Evolutionary conservation across 805 yeast species (phyloP).

Genomic region (Cyberlindnera euphorbiae): DNA sequence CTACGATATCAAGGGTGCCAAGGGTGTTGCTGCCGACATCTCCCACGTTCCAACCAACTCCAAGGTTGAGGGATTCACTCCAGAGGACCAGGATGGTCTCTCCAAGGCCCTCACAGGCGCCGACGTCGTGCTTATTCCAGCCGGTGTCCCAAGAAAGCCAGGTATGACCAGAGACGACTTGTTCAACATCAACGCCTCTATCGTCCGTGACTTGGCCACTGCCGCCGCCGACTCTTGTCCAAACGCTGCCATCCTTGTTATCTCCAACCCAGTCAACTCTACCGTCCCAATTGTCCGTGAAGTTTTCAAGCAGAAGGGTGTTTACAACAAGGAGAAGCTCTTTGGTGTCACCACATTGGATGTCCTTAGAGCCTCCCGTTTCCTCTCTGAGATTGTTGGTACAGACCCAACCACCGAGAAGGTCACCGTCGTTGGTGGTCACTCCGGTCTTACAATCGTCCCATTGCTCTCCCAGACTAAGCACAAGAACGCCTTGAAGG

Average conservation of each 20-base stretch:
- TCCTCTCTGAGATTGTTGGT: slow-evolving; percentile 59
- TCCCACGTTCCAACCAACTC: slow-evolving; percentile 94
- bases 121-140: slow-evolving; percentile 87
- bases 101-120: slow-evolving; percentile 64
- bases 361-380: slow-evolving; percentile 86
- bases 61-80: slow-evolving; percentile 80
- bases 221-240: slow-evolving; percentile 80
- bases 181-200: slow-evolving; percentile 93
- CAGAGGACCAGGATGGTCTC: slow-evolving; percentile 72
- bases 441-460: slow-evolving; percentile 94
- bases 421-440: slow-evolving; percentile 93
- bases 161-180: slow-evolving; percentile 98
- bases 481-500: slow-evolving; percentile 54
- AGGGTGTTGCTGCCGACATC: slow-evolving; percentile 95
- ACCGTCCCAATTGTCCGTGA: slow-evolving; percentile 96
- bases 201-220: slow-evolving; percentile 88
- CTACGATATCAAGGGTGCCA: slow-evolving; percentile 87
- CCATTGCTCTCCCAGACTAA: slow-evolving; percentile 85
- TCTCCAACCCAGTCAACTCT: slow-evolving; percentile 95
- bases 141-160: slow-evolving; percentile 98
- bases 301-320: slow-evolving; percentile 79
- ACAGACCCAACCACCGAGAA: slow-evolving; percentile 75
- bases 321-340: slow-evolving; percentile 84
- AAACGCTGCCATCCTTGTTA: slow-evolving; percentile 74
- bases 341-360: slow-evolving; percentile 97